These are phyloP conservation scores for Boletus sensibilis DNA, from an alignment of 768 basidiomycete genomes.

Conservation along the genomic window DNA sequence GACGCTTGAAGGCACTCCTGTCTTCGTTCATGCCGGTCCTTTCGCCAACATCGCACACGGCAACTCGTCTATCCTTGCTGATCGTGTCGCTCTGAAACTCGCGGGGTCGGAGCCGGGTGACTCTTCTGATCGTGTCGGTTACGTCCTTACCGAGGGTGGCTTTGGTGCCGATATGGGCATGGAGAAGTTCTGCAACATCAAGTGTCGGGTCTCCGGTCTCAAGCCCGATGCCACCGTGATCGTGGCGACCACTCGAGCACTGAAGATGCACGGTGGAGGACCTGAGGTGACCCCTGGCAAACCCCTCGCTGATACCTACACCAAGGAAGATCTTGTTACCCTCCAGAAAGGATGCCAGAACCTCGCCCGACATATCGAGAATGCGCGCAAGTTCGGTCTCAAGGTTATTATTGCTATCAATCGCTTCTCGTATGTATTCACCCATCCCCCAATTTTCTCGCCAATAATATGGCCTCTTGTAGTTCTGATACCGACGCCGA, in stretches of 20 bases:
- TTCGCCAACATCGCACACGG: constrained; percentile 99
- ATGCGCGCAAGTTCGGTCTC: constrained; percentile 91
- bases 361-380: constrained; percentile 89
- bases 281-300: constrained; percentile 97
- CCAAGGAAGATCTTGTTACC: constrained; percentile 86
- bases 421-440: constrained; percentile 76
- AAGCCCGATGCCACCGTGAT: constrained; percentile 93
- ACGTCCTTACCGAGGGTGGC: constrained; percentile 96
- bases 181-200: constrained; percentile 99
- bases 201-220: constrained; percentile 91
- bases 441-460: neutral
- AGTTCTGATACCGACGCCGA: constrained; percentile 92
- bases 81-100: constrained; percentile 93
- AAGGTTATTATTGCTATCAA: constrained; percentile 97
- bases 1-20: constrained; percentile 95
- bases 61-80: constrained; percentile 98
- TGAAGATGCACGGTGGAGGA: constrained; percentile 99
- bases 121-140: constrained; percentile 74
- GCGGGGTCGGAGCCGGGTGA: constrained; percentile 95
- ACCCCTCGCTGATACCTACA: constrained; percentile 89
- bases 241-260: constrained; percentile 93
- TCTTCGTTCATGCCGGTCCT: constrained; percentile 98
- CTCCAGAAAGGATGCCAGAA: constrained; percentile 93
- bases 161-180: constrained; percentile 99
- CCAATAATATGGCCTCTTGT: neutral